Percentiles rank a stretch among this genome's conserved stretches.
phyloP scores from a whole-genome alignment of 1,139 yeast species.

The Arxiozyma bovina region DNA sequence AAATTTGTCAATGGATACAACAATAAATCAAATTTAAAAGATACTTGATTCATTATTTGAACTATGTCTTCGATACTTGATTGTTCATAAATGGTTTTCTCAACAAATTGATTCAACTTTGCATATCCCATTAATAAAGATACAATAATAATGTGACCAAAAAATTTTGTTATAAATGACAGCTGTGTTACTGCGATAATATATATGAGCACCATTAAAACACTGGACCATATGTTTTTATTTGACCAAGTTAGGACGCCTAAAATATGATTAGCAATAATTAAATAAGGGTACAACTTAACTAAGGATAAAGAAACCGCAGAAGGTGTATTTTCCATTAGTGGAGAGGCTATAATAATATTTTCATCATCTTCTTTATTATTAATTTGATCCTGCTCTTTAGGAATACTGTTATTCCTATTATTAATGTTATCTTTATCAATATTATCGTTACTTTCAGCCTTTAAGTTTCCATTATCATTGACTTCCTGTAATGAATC shows the following conservation, averaged over 20 bases:
- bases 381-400: not conserved
- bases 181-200: constrained; percentile 60
- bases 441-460: not conserved
- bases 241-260: constrained; percentile 87
- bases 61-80: constrained; percentile 87
- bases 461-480: constrained; percentile 3
- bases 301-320: constrained; percentile 77
- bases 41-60: constrained; percentile 67
- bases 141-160: constrained; percentile 73
- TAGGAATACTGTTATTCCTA: not conserved
- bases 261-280: constrained; percentile 58
- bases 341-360: constrained; percentile 39
- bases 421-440: not conserved
- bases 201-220: constrained; percentile 51
- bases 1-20: constrained; percentile 69
- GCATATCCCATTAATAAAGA: constrained; percentile 61
- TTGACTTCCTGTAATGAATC: constrained; percentile 3
- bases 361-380: not conserved
- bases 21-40: constrained; percentile 67
- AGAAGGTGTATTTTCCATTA: constrained; percentile 79
- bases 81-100: constrained; percentile 47
- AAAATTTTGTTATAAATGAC: constrained; percentile 61
- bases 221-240: constrained; percentile 71
- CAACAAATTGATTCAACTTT: constrained; percentile 44
- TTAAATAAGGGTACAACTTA: constrained; percentile 72